Base-by-base conservation (phyloP, 2,329 filamentous ascomycete genomes). In the Cladophialophora yegresii region DNA sequence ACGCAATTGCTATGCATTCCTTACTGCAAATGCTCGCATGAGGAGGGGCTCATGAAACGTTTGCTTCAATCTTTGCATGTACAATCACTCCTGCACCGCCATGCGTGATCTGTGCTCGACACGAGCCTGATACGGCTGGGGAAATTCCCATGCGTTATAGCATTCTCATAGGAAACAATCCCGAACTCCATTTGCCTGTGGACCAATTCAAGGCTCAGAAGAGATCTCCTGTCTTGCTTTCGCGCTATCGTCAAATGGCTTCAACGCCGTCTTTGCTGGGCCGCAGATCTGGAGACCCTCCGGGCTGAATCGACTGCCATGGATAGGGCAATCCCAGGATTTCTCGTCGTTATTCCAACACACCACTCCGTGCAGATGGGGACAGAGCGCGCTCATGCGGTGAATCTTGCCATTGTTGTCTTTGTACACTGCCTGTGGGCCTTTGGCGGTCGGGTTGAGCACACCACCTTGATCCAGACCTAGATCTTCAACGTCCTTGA, bases 401-500 rank as follows among this genome's bases (percentile, higher is more conserved):
- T 78, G 78, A 1, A 84, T 76, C 30, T 82, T 77, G 0, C 83
- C 83, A 0, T 80, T 72, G 5, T 84, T 82, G 63, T 85, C 82
- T 70, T 84, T 85, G 74, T 85, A 87, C 0, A 85, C 79, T 0
- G 83, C 84, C 8, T 84, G 67, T 0, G 83, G 83, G 65, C 78
- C 81, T n/a, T 72, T 74, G 0, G 75, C 73, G 22, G 67, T 77
- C 8, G 63, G 54, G 67, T 85, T 84, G 63, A 86, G 69, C 5
- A 86, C 82, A 0, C 81, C 84, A 1, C 83, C 84, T 13, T 77
- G 76, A 0, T 82, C 83, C 0, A 72, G 75, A 0, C 74, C 78
- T 1, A 86, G 74, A 47, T 86, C 82, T 69, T 85, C 83, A 36
- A 87, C 84, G 68, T 86, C 83, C 1, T 75, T 74, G 57, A 86